Conservation (phyloP, 306 rosid genomes). For the Cucurbita moschata region DNA sequence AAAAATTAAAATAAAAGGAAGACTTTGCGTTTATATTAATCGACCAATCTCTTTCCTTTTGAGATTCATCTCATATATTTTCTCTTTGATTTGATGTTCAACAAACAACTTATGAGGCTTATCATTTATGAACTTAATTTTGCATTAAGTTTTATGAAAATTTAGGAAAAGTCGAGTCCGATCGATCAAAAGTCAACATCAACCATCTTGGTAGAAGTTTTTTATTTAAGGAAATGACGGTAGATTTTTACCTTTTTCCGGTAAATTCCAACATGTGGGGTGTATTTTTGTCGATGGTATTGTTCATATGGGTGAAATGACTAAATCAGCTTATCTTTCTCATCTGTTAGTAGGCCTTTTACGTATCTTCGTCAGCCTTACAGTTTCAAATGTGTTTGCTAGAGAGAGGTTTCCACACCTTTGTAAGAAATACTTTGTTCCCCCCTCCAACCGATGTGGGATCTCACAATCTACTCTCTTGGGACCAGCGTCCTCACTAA, state of each 20-base stretch:
- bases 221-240: not conserved
- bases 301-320: too few relatives aligned
- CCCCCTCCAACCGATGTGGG: too few relatives aligned
- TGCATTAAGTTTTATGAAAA: not conserved
- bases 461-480: too few relatives aligned
- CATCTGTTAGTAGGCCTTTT: too few relatives aligned
- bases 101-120: not conserved
- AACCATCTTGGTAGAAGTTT: not conserved
- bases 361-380: too few relatives aligned
- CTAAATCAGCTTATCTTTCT: too few relatives aligned
- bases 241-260: not conserved
- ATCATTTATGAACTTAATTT: not conserved
- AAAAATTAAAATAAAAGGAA: not conserved
- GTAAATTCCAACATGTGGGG: not conserved
- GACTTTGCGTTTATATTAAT: not conserved
- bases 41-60: not conserved
- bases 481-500: too few relatives aligned
- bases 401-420: too few relatives aligned
- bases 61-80: not conserved
- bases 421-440: too few relatives aligned
- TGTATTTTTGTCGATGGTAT: too few relatives aligned
- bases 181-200: not conserved
- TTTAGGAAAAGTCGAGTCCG: not conserved
- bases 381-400: too few relatives aligned
- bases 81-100: not conserved